Evolutionary conservation across 768 basidiomycete genomes (phyloP), one percentile per base, ranked within the genome.

Genomic region (Serpula lacrymans): DNA sequence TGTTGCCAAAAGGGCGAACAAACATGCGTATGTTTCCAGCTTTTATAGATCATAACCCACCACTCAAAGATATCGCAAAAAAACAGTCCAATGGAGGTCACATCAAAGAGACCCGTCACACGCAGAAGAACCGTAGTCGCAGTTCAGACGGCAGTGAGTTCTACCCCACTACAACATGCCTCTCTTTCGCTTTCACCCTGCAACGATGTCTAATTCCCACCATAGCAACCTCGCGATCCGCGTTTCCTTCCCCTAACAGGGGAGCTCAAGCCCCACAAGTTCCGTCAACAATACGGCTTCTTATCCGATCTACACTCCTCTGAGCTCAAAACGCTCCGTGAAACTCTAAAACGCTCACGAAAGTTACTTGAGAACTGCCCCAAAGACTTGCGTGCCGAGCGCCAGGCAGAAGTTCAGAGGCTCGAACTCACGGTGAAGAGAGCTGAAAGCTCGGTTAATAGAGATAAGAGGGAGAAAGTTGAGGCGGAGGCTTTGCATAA

Each of bases 51-150:
- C 22, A 37, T 41, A 13, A 27, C 28, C n/a, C 12, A 34, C 11
- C 6, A 28, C 9, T 23, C 16, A 42, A 32, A 17, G 28, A 20
- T 34, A 36, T 49, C 11, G 28, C 43, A 18, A 28, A 9, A 18
- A 18, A 32, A 21, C 37, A 94, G 93, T 1, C 93, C 93, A 1
- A 72, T 68, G 23, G 90, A 91, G 50, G 69, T 88, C 38, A 84
- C 86, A 12, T 90, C 92, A 0, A 96, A 93, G 60, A 77, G 75
- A 51, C 89, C 88, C 1, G 88, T 94, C 12, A 78, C 83, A 5
- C 78, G 93, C 16, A 72, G 72, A 39, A 68, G 90, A 42, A 69
- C 68, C 8, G 82, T 87, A 0, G 74, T 92, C 4, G 84, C 91
- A 49, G 71, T 78, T 11, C 70, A 75, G 27, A 76, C 80, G 46